phyloP scores from a whole-genome alignment of 2,329 filamentous ascomycete genomes.

The Fusarium heterosporum region DNA sequence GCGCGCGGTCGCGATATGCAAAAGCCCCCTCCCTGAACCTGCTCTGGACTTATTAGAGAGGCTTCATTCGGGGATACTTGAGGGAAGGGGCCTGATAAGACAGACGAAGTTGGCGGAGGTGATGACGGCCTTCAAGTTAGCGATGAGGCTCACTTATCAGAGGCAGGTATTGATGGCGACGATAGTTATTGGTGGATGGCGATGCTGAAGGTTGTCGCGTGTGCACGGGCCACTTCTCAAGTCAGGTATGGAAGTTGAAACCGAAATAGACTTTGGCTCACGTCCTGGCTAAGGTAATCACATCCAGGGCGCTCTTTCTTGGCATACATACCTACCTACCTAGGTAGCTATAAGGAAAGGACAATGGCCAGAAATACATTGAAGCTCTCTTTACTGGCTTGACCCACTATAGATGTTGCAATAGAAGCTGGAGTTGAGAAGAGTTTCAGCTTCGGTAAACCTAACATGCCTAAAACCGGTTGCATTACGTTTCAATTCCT shows the following conservation, averaged over 20 bases:
- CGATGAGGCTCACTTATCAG: slow-evolving; percentile 15
- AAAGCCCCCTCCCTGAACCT: slow-evolving; percentile 45
- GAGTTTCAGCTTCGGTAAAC: too few species aligned
- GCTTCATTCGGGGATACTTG: slow-evolving; percentile 41
- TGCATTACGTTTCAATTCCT: too few species aligned
- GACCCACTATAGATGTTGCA: too few species aligned
- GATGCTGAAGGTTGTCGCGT: slow-evolving; percentile 41
- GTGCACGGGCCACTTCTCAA: slow-evolving; percentile 33
- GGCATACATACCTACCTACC: not conserved
- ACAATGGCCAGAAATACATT: not conserved
- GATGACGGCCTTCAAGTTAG: slow-evolving; percentile 10
- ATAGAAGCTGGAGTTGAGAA: too few species aligned
- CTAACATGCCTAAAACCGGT: too few species aligned
- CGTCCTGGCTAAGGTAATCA: not conserved
- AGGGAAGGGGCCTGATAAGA: slow-evolving; percentile 12
- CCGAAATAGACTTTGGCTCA: slow-evolving; percentile 31
- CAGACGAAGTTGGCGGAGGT: not conserved
- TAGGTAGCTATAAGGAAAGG: not conserved
- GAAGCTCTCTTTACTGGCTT: not conserved
- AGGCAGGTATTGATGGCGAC: slow-evolving; percentile 27
- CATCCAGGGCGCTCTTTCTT: slow-evolving; percentile 5
- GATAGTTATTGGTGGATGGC: slow-evolving; percentile 37
- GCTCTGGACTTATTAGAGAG: slow-evolving; percentile 35
- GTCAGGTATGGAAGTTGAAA: slow-evolving; percentile 26
- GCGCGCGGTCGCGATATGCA: slow-evolving; percentile 38